Percentiles rank a stretch among this genome's conserved stretches.
phyloP scores from a whole-genome alignment of 805 yeast genomes.

The Candida wancherniae region DNA sequence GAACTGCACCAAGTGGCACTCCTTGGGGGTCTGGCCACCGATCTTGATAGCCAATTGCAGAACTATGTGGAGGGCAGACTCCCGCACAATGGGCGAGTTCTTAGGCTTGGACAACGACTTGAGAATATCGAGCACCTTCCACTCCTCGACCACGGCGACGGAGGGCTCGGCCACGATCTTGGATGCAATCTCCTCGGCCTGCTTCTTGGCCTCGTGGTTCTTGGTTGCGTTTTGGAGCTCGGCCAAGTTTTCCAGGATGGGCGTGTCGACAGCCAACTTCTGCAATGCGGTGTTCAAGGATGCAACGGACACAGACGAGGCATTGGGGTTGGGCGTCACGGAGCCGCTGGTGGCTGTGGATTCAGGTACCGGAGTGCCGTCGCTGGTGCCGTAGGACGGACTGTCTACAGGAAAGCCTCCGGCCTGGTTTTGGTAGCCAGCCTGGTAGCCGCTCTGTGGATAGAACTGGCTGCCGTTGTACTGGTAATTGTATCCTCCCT shows the following conservation, averaged over 20 bases:
- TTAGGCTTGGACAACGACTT: constrained; percentile 69
- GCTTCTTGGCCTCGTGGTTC: constrained; percentile 51
- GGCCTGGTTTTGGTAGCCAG: constrained; percentile 8
- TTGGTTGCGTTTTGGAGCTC: constrained; percentile 48
- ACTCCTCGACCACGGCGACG: constrained; percentile 46
- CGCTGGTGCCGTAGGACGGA: constrained; percentile 7
- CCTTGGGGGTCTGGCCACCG: constrained; percentile 67
- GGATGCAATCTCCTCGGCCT: constrained; percentile 51
- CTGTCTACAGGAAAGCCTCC: constrained; percentile 3
- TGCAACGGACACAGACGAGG: constrained; percentile 69
- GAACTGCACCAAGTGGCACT: constrained; percentile 65
- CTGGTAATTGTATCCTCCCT: constrained; percentile 8
- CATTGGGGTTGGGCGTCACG: constrained; percentile 31
- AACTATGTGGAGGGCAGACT: constrained; percentile 63
- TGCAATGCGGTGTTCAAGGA: constrained; percentile 68
- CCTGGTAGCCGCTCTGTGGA: constrained; percentile 5
- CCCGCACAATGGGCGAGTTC: constrained; percentile 69
- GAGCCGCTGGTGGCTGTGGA: constrained; percentile 29
- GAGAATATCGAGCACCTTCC: constrained; percentile 62
- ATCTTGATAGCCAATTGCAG: constrained; percentile 54
- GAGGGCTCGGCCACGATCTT: constrained; percentile 40
- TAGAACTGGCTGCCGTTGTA: constrained; percentile 4
- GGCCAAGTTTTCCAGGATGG: constrained; percentile 56
- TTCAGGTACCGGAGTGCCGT: constrained; percentile 12
- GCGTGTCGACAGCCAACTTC: constrained; percentile 54